A percentile compares a stretch with the other conserved stretches of the same genome.
Conservation (phyloP, 805 yeast species). For the Yamadazyma laniorum region DNA sequence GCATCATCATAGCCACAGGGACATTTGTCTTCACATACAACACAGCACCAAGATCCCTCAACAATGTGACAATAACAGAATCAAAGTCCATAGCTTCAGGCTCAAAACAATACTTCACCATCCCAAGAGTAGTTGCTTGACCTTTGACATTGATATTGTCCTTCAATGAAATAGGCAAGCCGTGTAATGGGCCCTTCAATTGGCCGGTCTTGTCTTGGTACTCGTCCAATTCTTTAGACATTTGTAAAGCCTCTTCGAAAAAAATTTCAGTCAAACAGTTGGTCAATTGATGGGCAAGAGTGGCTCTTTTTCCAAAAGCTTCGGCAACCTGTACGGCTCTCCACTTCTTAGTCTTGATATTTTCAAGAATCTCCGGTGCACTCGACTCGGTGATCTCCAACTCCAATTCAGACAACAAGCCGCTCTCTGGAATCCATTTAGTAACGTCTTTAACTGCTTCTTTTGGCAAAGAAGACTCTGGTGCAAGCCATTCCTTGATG, state of each 20-base stretch:
- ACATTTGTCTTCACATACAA: constrained; percentile 44
- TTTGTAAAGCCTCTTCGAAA: constrained; percentile 55
- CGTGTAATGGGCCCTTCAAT: constrained; percentile 61
- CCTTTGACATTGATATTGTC: constrained; percentile 43
- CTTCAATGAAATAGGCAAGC: constrained; percentile 62
- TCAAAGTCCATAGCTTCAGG: constrained; percentile 24
- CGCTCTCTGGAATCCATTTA: constrained; percentile 29
- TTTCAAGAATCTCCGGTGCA: constrained; percentile 23
- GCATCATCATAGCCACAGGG: constrained; percentile 46
- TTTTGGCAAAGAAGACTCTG: constrained; percentile 28
- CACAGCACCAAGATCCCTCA: constrained; percentile 42
- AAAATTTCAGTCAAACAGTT: constrained; percentile 46
- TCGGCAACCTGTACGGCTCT: constrained; percentile 35
- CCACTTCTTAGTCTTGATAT: constrained; percentile 33
- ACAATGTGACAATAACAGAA: constrained; percentile 28
- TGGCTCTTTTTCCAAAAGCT: constrained; percentile 43
- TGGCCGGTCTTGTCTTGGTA: constrained; percentile 46
- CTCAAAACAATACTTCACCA: constrained; percentile 22
- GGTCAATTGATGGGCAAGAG: constrained; percentile 44
- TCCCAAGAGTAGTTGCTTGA: constrained; percentile 41
- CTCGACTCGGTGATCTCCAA: constrained; percentile 38
- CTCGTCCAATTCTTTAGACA: constrained; percentile 55
- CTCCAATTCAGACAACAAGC: constrained; percentile 32
- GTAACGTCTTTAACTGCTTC: constrained; percentile 34
- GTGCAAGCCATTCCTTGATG: constrained; percentile 45